phyloP scores from a whole-genome alignment of 768 basidiomycete species.

The Auriculariales sp. region DNA sequence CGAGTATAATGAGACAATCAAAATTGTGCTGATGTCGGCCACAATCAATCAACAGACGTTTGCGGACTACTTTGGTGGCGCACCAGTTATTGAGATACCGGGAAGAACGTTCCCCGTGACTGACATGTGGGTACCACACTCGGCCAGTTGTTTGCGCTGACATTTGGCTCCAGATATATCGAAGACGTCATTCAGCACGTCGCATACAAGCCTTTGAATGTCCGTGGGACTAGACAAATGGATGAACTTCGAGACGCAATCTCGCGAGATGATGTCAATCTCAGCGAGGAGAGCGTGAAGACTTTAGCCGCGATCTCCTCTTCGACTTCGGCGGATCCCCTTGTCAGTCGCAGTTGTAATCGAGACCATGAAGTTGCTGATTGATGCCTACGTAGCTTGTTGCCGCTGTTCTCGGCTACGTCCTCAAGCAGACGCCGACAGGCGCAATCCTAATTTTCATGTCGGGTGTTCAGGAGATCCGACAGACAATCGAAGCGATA shows the following conservation, averaged over 20 bases:
- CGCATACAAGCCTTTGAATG: conserved; percentile 35
- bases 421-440: conserved; percentile 31
- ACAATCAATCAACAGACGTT: conserved; percentile 89
- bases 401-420: conserved; percentile 47
- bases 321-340: conserved; percentile 58
- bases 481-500: conserved; percentile 55
- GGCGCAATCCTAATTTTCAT: conserved; percentile 79
- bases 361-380: background rate
- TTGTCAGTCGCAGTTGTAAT: conserved; percentile 24
- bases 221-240: conserved; percentile 22
- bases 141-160: conserved; percentile 5
- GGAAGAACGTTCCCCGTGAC: conserved; percentile 67
- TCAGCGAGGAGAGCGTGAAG: conserved; percentile 34
- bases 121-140: conserved; percentile 38
- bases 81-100: conserved; percentile 72
- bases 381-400: conserved; percentile 33
- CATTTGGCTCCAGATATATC: conserved; percentile 44
- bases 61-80: conserved; percentile 63
- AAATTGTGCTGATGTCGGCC: conserved; percentile 84
- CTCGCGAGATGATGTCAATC: conserved; percentile 28
- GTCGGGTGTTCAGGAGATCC: conserved; percentile 82
- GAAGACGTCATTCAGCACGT: conserved; percentile 59
- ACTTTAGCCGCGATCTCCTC: conserved; percentile 47
- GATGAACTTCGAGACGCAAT: conserved; percentile 33
- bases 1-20: conserved; percentile 44